phyloP scores from a whole-genome alignment of 176 grass and related monocot species.

The Oryza brachyantha region DNA sequence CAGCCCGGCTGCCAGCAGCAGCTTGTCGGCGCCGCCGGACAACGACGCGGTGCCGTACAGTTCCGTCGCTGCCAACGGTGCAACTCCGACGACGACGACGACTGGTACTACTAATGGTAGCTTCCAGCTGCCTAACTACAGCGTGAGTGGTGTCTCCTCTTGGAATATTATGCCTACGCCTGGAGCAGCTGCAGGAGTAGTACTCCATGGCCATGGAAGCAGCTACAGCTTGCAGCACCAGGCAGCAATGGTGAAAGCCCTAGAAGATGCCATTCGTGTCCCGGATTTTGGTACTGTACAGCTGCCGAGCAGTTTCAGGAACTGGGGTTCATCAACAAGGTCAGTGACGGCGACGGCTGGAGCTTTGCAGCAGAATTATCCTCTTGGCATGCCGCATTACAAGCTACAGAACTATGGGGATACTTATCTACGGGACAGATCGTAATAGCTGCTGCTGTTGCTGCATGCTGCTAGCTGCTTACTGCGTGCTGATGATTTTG shows the following conservation, averaged over 20 bases:
- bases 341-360: not conserved
- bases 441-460: no score
- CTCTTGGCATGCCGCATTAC: not conserved
- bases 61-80: not conserved
- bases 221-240: conserved; percentile 27
- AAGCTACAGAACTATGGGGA: not conserved
- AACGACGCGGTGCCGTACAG: not conserved
- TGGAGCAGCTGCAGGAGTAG: not conserved
- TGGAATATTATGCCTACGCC: conserved; percentile 19
- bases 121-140: not conserved
- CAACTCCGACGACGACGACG: not conserved
- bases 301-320: no score
- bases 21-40: not conserved
- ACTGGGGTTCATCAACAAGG: not conserved
- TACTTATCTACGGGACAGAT: not conserved
- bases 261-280: not conserved
- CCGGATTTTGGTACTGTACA: not conserved
- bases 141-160: not conserved
- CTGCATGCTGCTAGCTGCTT: no score
- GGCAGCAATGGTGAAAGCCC: conserved; percentile 28
- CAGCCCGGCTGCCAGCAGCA: not conserved
- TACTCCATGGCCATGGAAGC: conserved; percentile 5
- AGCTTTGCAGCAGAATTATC: not conserved
- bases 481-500: not conserved
- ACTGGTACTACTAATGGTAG: not conserved